phyloP scores from a whole-genome alignment of 768 basidiomycete genomes.

The Austroboletus festivus region DNA sequence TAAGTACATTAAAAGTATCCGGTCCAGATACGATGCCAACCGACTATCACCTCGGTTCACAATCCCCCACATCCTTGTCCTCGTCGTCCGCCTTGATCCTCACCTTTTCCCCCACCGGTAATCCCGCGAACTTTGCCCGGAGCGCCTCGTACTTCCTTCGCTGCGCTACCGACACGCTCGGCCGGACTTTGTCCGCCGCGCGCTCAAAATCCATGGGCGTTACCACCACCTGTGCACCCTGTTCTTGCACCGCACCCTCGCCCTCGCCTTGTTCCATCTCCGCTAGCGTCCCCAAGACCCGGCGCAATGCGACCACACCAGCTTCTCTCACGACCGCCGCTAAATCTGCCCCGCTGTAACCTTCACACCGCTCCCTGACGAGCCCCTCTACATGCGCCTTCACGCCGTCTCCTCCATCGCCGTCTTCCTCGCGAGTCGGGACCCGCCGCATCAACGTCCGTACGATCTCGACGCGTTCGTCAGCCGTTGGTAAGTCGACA shows the following conservation, averaged over 20 bases:
- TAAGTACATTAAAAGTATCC: too few relatives aligned
- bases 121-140: constrained; percentile 78
- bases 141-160: constrained; percentile 79
- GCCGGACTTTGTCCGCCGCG: constrained; percentile 78
- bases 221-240: constrained; percentile 37
- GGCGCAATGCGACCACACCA: constrained; percentile 76
- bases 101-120: constrained; percentile 59
- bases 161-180: constrained; percentile 82
- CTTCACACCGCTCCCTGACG: constrained; percentile 65
- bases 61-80: background rate
- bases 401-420: constrained; percentile 7
- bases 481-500: constrained; percentile 75
- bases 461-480: constrained; percentile 82
- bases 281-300: constrained; percentile 66
- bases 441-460: constrained; percentile 70
- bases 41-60: too few relatives aligned
- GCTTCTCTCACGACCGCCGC: constrained; percentile 88
- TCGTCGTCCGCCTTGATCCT: background rate
- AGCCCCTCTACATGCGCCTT: constrained; percentile 40
- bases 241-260: background rate
- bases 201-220: constrained; percentile 61
- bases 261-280: constrained; percentile 42
- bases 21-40: too few relatives aligned
- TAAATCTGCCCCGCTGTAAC: constrained; percentile 90
- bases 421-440: constrained; percentile 43